Percentiles rank a stretch among this genome's conserved stretches.
Conservation (phyloP, 2,329 filamentous ascomycete species). For the Ophiocordyceps camponoti-saundersi region DNA sequence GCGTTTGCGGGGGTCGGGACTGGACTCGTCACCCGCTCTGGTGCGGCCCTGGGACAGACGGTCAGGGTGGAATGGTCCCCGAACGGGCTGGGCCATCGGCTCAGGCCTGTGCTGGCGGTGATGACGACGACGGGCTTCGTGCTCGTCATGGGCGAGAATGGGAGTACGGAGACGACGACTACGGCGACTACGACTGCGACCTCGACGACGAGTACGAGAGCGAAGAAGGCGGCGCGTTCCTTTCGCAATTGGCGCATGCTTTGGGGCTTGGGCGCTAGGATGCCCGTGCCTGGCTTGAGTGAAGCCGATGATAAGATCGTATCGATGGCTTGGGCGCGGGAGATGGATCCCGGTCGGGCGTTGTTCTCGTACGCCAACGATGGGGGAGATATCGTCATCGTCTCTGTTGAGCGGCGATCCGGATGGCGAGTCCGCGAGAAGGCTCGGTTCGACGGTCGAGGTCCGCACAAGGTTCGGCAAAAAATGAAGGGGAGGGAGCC, state of each 20-base stretch:
- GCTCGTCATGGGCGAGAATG: slow-evolving; percentile 31
- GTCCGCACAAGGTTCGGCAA: slow-evolving; percentile 20
- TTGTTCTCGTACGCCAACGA: slow-evolving; percentile 37
- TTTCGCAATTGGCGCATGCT: slow-evolving; percentile 34
- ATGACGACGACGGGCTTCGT: slow-evolving; percentile 33
- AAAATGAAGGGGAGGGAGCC: no score
- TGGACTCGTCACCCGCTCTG: slow-evolving; percentile 27
- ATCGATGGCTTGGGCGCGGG: slow-evolving; percentile 35
- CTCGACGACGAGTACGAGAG: neutral
- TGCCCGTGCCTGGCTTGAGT: slow-evolving; percentile 26
- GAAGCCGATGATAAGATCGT: slow-evolving; percentile 28
- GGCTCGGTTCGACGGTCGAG: slow-evolving; percentile 27
- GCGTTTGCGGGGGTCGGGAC: slow-evolving; percentile 25
- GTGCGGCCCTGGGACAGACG: slow-evolving; percentile 35
- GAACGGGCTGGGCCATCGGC: slow-evolving; percentile 34
- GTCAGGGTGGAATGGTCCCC: slow-evolving; percentile 41
- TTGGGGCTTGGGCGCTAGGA: slow-evolving; percentile 36
- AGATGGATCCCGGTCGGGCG: slow-evolving; percentile 21
- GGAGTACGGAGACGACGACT: neutral
- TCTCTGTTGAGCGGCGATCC: slow-evolving; percentile 25
- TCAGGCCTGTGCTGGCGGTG: slow-evolving; percentile 31
- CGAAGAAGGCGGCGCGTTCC: slow-evolving; percentile 16
- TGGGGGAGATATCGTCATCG: slow-evolving; percentile 28
- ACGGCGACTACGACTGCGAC: slow-evolving; percentile 8
- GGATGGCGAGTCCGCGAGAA: slow-evolving; percentile 35